These are phyloP conservation scores for Phyllosticta paracitricarpa DNA, from an alignment of 2,329 filamentous ascomycete genomes.

Conservation along the genomic window DNA sequence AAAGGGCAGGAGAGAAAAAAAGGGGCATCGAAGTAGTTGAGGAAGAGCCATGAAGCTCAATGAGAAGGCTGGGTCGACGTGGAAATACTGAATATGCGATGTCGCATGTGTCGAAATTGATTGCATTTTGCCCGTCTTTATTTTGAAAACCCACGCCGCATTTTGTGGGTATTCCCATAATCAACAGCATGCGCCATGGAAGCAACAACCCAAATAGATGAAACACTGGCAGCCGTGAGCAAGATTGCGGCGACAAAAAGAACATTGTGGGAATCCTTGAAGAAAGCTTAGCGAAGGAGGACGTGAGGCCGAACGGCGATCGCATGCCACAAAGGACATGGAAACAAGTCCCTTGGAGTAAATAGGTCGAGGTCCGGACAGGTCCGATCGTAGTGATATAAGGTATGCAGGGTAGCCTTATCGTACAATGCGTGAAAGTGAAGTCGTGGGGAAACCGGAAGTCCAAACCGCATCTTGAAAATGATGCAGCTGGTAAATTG, in stretches of 20 bases:
- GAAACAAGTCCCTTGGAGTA: not conserved
- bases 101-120: not conserved
- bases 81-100: not conserved
- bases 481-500: slow-evolving; percentile 1
- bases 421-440: slow-evolving; percentile 10
- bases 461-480: not conserved
- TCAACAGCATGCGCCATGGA: not conserved
- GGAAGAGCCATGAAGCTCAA: not conserved
- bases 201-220: not conserved
- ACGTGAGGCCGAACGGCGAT: not conserved
- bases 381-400: not conserved
- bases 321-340: not conserved
- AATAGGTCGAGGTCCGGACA: not conserved
- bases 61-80: not conserved
- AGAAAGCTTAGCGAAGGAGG: not conserved
- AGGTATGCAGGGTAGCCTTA: slow-evolving; percentile 7
- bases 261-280: not conserved
- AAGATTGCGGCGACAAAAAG: not conserved
- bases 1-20: not conserved
- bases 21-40: not conserved
- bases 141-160: not conserved
- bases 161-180: not conserved
- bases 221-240: not conserved
- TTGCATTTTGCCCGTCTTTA: not conserved
- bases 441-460: not conserved